Percentiles rank a stretch among this genome's conserved stretches.
These are phyloP conservation scores for Aschersonia sp. DNA, from an alignment of 2,329 filamentous ascomycete species.

Conservation along the genomic window DNA sequence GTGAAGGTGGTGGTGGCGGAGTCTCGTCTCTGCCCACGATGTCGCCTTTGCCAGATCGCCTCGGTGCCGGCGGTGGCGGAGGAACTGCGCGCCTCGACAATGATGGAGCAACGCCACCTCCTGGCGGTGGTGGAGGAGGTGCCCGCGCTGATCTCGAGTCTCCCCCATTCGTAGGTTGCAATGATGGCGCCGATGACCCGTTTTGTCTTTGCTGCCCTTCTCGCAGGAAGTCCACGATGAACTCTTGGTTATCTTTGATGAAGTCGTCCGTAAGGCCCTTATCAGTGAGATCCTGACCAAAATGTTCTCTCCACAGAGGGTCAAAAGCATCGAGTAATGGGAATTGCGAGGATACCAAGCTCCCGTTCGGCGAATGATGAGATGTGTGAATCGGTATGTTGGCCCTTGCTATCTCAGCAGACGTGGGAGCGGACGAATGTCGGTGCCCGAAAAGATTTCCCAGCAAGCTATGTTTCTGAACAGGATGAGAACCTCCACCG, in stretches of 20 bases:
- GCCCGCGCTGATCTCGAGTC: conserved; percentile 16
- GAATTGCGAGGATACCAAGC: conserved; percentile 37
- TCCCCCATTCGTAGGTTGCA: conserved; percentile 16
- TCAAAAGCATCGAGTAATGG: conserved; percentile 49
- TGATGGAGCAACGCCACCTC: conserved; percentile 1
- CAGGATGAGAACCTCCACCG: conserved; percentile 30
- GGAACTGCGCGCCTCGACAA: conserved; percentile 10
- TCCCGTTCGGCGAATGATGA: conserved; percentile 32
- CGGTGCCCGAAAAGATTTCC: conserved; percentile 49
- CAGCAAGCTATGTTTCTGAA: conserved; percentile 32
- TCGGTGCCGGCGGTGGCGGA: conserved; percentile 30
- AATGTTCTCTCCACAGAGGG: conserved; percentile 49
- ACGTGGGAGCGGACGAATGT: conserved; percentile 42
- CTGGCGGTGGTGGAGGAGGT: conserved; percentile 16
- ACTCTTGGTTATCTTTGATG: conserved; percentile 54
- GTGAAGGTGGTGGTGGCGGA: conserved; percentile 42
- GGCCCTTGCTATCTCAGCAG: conserved; percentile 40
- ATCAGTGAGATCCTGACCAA: conserved; percentile 46
- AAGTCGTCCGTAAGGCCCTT: conserved; percentile 53
- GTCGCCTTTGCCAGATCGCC: conserved; percentile 42
- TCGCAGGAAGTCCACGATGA: conserved; percentile 50
- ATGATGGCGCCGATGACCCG: conserved; percentile 11
- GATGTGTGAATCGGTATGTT: conserved; percentile 21
- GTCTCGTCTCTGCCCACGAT: conserved; percentile 59
- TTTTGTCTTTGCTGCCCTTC: conserved; percentile 33